Percentiles rank a stretch among this genome's conserved stretches.
These are phyloP conservation scores for Eragrostis nindensis DNA, from an alignment of 176 grass and related monocot species.

Conservation along the genomic window DNA sequence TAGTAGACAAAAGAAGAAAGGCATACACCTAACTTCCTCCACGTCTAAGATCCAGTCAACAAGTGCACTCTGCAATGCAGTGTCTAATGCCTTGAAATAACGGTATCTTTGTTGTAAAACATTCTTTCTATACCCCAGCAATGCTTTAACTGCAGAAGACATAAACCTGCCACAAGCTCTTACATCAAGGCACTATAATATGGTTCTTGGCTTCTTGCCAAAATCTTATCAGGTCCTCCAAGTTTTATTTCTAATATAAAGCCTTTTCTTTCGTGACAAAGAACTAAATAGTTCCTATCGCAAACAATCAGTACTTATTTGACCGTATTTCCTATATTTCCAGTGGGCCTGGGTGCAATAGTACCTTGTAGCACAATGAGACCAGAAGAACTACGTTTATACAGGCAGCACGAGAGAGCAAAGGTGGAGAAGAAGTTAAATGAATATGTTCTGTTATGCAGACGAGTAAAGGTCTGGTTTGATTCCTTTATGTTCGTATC, in stretches of 20 bases:
- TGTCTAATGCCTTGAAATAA: too few relatives aligned
- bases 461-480: not conserved
- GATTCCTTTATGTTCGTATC: not conserved
- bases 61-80: too few relatives aligned
- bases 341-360: slow-evolving; percentile 32
- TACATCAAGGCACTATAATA: not conserved
- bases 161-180: not conserved
- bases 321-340: not conserved
- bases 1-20: not conserved
- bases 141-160: not conserved
- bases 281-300: not conserved
- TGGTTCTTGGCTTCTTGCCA: not conserved
- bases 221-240: not conserved
- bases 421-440: slow-evolving; percentile 40
- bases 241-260: not conserved
- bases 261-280: not conserved
- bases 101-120: too few relatives aligned
- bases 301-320: not conserved
- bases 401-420: slow-evolving; percentile 43
- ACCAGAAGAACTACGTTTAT: slow-evolving; percentile 38
- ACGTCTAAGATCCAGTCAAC: too few relatives aligned
- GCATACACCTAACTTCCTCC: too few relatives aligned
- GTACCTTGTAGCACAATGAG: slow-evolving; percentile 40
- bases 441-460: slow-evolving; percentile 45
- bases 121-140: not conserved